phyloP scores from a whole-genome alignment of 176 grass and related monocot genomes.

The Bonia amplexicaulis region DNA sequence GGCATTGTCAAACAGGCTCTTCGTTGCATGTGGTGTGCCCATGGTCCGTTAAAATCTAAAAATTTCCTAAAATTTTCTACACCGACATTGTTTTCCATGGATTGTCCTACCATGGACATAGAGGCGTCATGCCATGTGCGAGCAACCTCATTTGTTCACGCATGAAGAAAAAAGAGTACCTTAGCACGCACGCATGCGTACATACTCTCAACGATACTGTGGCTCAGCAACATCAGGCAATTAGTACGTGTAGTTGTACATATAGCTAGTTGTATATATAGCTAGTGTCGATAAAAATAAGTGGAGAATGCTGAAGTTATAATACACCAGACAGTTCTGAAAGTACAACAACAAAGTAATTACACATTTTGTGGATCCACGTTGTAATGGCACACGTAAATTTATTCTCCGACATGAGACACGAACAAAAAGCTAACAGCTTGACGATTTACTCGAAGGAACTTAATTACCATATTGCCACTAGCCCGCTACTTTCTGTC shows the following conservation, averaged over 20 bases:
- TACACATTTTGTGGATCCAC: background rate
- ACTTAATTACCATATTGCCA: background rate
- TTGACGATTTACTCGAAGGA: background rate
- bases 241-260: background rate
- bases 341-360: background rate
- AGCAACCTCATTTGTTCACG: background rate
- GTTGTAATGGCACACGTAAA: background rate
- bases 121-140: background rate
- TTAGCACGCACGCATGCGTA: background rate
- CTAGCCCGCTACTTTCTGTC: background rate
- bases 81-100: too few species aligned
- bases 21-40: too few species aligned
- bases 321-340: background rate
- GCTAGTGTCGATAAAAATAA: background rate
- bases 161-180: background rate
- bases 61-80: too few species aligned
- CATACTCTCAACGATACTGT: background rate
- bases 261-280: too few species aligned
- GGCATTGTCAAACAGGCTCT: too few species aligned
- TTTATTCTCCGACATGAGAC: slow-evolving; percentile 6
- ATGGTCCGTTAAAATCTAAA: too few species aligned
- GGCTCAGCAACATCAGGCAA: background rate
- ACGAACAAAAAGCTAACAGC: slow-evolving; percentile 15
- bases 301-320: background rate
- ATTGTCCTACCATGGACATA: background rate